Evolutionary conservation across 2,329 filamentous ascomycete genomes (phyloP), one percentile per base, ranked within the genome.

Genomic region (Pleochaeta shiraiana): DNA sequence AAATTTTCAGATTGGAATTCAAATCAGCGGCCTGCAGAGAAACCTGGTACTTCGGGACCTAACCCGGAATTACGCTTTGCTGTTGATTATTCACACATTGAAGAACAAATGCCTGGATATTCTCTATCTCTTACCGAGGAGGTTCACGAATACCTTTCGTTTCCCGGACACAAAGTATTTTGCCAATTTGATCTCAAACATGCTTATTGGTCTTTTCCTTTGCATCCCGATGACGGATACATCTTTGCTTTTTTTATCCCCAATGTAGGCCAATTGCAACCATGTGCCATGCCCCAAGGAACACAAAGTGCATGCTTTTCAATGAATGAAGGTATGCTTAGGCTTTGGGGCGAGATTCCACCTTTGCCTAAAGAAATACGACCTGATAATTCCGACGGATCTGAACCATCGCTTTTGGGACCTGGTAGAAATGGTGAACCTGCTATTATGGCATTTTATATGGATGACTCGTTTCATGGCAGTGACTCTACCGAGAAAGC

Each of bases 151-250:
- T 66, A 63, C 31, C 45, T 66, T 30, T 57, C 45, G 21, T 26
- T 50, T 26, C n/a, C n/a, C 11, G 19, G 45, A 21, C 21, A 61
- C 21, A 24, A 61, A 61, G 21, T 26, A 9, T 61, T 61, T 30
- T 39, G 21, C 5, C 31, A 61, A 30, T 37, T 61, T 34, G 53
- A 65, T 37, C 30, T 65, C 9, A 65, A 65, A 43, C 37, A 65
- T 28, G 47, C 14, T 4, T 65, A 65, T 30, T 65, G 53, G 53
- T n/a, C 24, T n/a, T 30, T 64, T 14, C 30, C 55, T n/a, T 14
- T 57, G 16, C 53, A 57, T 33, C 53, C 53, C 14, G 26, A 57
- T 31, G 53, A 57, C 26, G 19, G 53, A 57, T 31, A 31, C 9
- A 31, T 57, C 28, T 57, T 31, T 33, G 53, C 53, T 1, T 57